These are phyloP conservation scores for Lasiosphaeria hispida DNA, from an alignment of 495 filamentous ascomycete species.

Conservation along the genomic window DNA sequence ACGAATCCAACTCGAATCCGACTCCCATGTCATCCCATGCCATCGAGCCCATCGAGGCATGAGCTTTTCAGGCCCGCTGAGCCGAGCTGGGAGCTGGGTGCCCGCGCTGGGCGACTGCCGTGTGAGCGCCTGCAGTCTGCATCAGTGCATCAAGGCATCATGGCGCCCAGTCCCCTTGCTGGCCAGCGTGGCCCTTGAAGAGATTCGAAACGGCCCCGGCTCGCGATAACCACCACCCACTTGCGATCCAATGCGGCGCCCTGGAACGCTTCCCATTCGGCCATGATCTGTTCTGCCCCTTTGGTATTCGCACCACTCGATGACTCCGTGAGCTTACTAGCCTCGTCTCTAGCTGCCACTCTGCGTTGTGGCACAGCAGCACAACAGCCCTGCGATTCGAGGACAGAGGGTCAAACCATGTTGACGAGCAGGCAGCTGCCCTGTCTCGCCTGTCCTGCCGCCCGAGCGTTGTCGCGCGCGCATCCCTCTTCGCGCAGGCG, in stretches of 20 bases:
- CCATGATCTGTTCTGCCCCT: not conserved
- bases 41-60: not conserved
- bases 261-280: conserved; percentile 19
- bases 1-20: too few species aligned
- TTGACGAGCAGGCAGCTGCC: not conserved
- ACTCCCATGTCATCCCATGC: not conserved
- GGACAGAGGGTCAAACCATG: not conserved
- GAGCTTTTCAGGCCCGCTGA: conserved; percentile 18
- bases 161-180: not conserved
- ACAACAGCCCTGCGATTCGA: not conserved
- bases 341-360: not conserved
- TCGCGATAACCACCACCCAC: not conserved
- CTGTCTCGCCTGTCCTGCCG: not conserved
- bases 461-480: conserved; percentile 10
- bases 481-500: not conserved
- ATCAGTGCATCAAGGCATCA: too few species aligned
- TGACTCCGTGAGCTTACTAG: not conserved
- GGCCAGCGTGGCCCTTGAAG: not conserved
- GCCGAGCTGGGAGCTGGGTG: conserved; percentile 10
- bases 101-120: too few species aligned
- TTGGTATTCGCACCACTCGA: not conserved
- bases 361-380: not conserved
- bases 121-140: too few species aligned
- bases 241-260: not conserved
- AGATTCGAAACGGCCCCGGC: not conserved